Percentiles rank a stretch among this genome's conserved stretches.
Conservation (phyloP, 208 protist genomes). For the Leptomonas seymouri region DNA sequence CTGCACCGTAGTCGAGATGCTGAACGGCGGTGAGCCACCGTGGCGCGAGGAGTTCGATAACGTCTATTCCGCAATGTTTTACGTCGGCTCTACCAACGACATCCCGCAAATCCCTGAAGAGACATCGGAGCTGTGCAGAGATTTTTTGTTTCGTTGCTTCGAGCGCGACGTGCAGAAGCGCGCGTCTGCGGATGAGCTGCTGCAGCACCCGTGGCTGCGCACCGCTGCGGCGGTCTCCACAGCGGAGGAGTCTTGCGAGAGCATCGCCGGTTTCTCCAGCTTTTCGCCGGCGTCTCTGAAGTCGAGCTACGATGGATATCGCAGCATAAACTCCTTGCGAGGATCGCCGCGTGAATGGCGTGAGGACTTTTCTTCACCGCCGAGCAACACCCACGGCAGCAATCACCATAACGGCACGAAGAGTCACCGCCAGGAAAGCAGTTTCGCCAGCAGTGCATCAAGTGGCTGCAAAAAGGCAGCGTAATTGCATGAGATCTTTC, state of each 20-base stretch:
- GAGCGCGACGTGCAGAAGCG: slow-evolving; percentile 73
- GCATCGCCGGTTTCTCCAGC: slow-evolving; percentile 23
- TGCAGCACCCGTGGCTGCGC: slow-evolving; percentile 73
- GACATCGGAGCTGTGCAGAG: slow-evolving; percentile 69
- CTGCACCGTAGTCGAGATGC: slow-evolving; percentile 93
- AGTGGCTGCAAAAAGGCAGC: slow-evolving; percentile 9
- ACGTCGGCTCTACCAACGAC: slow-evolving; percentile 70
- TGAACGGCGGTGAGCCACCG: slow-evolving; percentile 80
- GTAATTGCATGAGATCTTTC: background rate
- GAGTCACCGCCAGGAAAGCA: slow-evolving; percentile 5
- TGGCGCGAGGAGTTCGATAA: slow-evolving; percentile 83
- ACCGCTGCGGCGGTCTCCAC: slow-evolving; percentile 27
- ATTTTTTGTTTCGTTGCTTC: slow-evolving; percentile 79
- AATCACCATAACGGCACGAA: background rate
- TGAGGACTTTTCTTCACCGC: slow-evolving; percentile 21
- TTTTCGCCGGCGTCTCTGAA: slow-evolving; percentile 15
- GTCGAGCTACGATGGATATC: slow-evolving; percentile 8
- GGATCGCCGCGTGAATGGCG: slow-evolving; percentile 11
- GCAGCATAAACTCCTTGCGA: background rate
- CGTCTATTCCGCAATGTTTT: slow-evolving; percentile 82
- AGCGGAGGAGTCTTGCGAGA: slow-evolving; percentile 27
- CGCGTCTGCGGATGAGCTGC: slow-evolving; percentile 69
- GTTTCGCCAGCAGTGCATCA: slow-evolving; percentile 18
- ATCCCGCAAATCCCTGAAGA: slow-evolving; percentile 72
- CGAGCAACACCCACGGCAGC: background rate